Conservation (phyloP, 177 flowering plant species). For the Vitis hybrid region DNA sequence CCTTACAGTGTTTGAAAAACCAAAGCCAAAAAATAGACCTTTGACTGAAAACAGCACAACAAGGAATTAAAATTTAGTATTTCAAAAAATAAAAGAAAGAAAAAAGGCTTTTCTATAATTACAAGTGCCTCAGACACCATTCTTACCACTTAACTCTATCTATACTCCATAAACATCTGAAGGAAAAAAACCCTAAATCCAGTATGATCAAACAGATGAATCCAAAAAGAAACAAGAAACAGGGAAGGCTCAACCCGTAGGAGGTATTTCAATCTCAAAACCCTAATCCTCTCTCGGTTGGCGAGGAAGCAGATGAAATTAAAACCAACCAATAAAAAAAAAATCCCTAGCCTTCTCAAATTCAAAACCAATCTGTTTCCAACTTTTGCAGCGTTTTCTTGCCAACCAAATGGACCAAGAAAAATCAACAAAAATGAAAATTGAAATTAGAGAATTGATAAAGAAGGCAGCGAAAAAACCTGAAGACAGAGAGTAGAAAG, state of each 20-base stretch:
- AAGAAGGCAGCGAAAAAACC: neutral
- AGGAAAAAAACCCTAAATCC: neutral
- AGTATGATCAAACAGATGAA: neutral
- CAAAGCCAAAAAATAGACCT: too few species aligned
- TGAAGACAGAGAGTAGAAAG: neutral
- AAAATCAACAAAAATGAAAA: neutral
- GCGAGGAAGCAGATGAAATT: too few species aligned
- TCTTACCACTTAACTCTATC: too few species aligned
- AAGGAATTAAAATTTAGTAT: too few species aligned
- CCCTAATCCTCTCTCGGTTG: too few species aligned
- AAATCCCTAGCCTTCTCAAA: neutral
- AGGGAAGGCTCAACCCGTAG: neutral
- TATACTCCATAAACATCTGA: too few species aligned
- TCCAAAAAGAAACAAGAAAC: neutral
- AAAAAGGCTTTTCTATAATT: too few species aligned
- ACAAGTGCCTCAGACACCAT: too few species aligned
- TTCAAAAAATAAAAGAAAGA: too few species aligned
- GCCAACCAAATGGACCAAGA: slow-evolving; percentile 3
- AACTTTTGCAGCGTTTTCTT: neutral
- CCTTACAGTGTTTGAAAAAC: too few species aligned
- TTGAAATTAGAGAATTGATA: neutral
- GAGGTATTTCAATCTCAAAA: too few species aligned
- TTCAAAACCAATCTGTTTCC: neutral
- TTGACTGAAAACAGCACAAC: too few species aligned
- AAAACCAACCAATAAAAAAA: neutral